Evolutionary conservation across 371 early-diverging fungal species (phyloP), one percentile per base, ranked within the genome.

Genomic region (Umbelopsis sp.): DNA sequence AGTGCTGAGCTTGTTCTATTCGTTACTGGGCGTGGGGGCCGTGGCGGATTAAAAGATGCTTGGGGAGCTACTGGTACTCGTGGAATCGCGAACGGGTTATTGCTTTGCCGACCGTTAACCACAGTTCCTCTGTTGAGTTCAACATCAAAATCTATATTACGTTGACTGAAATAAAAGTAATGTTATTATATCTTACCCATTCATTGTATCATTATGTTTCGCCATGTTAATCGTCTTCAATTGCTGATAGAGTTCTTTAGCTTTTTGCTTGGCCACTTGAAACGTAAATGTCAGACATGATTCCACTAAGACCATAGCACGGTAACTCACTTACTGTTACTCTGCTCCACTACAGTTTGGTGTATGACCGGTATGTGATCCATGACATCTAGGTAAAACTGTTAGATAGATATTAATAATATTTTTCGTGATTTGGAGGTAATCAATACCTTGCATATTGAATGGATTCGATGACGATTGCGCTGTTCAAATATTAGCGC

Each of bases 231-330:
- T 57, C 2, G 57, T 35, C 57, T 35, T 57, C 57, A 57, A 35
- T 35, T 57, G 57, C 57, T 57, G 57, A 29, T 57, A 57, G 8
- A 57, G 37, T 12, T 57, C 57, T 35, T 57, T 57, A 18, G 57
- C 57, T 14, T 57, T 57, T 57, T 57, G 57, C 35, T 57, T 57
- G 5, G 57, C 57, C 35, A 57, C 57, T 57, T 57, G 35, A 57
- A 14, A 29, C 16, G 29, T 14, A 12, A 57, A 32, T n/a, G 18
- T 35, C 35, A 6, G 18, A 22, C 25, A 24, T 52, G 29, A 12
- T 29, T 29, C 29, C 29, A 3, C 4, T 12, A 18, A 35, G 35
- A 57, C 4, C 18, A 37, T 29, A 35, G 18, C 32, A 57, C 57
- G 32, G 20, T 3, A 29, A 29, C 32, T 9, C 41, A 35, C 57